Conservation (phyloP, 2,329 filamentous ascomycete genomes). For the Botrytis paeoniae region DNA sequence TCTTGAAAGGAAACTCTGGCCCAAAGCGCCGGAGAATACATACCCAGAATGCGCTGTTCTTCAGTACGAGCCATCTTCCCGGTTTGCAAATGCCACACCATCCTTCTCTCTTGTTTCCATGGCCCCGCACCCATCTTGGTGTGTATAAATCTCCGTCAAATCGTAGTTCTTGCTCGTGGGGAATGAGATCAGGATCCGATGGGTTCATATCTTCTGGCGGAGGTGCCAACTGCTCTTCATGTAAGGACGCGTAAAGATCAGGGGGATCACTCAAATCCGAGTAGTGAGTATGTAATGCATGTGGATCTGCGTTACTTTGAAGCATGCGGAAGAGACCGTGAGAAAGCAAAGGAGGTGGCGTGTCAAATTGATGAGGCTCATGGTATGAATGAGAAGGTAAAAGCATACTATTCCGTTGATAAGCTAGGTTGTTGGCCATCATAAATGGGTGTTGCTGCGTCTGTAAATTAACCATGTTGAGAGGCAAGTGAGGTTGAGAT, state of each 20-base stretch:
- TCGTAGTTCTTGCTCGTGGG: constrained; percentile 74
- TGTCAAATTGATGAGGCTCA: constrained; percentile 53
- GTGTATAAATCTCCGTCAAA: constrained; percentile 83
- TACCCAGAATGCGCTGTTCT: constrained; percentile 79
- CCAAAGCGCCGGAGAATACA: not conserved
- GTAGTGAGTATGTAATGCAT: constrained; percentile 66
- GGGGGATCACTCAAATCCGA: constrained; percentile 72
- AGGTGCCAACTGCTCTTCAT: constrained; percentile 70
- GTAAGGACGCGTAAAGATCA: constrained; percentile 71
- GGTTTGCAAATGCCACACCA: constrained; percentile 90
- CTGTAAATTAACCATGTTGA: constrained; percentile 51
- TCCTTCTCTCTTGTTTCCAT: constrained; percentile 82
- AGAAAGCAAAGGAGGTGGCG: constrained; percentile 60
- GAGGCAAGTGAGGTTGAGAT: constrained; percentile 47
- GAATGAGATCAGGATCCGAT: constrained; percentile 69
- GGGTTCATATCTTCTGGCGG: constrained; percentile 81
- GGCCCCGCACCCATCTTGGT: constrained; percentile 77
- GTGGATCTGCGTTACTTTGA: constrained; percentile 70
- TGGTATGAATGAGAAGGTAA: constrained; percentile 50
- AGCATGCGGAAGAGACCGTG: constrained; percentile 72
- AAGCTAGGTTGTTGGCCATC: constrained; percentile 50
- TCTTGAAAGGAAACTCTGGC: not conserved
- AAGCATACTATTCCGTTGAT: constrained; percentile 57
- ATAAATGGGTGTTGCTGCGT: constrained; percentile 56
- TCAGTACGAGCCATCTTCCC: constrained; percentile 80